These are phyloP conservation scores for Pythium brassicae DNA, from an alignment of 352 stramenopile genomes.

Conservation along the genomic window DNA sequence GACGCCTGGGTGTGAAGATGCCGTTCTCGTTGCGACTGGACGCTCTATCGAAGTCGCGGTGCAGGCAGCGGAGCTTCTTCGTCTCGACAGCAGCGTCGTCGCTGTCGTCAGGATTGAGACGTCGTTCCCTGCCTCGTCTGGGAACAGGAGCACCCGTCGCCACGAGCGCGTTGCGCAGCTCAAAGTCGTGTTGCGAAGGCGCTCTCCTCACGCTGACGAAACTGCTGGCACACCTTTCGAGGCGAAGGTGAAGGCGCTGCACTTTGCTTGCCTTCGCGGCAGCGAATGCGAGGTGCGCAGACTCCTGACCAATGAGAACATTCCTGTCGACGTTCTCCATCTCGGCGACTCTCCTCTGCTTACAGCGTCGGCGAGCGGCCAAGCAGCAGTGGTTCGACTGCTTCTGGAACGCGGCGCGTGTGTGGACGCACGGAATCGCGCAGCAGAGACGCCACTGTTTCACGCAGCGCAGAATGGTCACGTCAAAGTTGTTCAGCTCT, in stretches of 20 bases:
- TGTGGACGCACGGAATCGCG: background rate
- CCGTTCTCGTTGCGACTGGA: background rate
- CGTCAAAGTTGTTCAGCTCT: background rate
- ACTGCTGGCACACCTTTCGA: background rate
- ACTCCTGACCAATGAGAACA: background rate
- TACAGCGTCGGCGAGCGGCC: background rate
- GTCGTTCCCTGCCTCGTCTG: background rate
- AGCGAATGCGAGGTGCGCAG: background rate
- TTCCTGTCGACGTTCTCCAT: background rate
- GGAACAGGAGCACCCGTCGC: no score
- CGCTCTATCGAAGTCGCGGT: background rate
- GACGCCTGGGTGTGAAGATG: background rate
- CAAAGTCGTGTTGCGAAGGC: background rate
- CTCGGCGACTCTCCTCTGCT: background rate
- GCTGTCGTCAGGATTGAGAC: background rate
- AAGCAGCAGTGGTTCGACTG: background rate
- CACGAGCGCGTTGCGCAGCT: background rate
- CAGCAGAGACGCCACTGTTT: background rate
- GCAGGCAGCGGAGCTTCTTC: background rate
- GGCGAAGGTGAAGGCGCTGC: background rate
- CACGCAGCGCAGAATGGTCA: background rate
- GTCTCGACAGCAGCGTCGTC: background rate
- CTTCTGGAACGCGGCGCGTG: background rate
- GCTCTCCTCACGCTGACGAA: background rate
- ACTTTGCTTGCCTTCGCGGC: background rate